Base-by-base conservation (phyloP, 768 basidiomycete species). In the Naganishia kalamii region DNA sequence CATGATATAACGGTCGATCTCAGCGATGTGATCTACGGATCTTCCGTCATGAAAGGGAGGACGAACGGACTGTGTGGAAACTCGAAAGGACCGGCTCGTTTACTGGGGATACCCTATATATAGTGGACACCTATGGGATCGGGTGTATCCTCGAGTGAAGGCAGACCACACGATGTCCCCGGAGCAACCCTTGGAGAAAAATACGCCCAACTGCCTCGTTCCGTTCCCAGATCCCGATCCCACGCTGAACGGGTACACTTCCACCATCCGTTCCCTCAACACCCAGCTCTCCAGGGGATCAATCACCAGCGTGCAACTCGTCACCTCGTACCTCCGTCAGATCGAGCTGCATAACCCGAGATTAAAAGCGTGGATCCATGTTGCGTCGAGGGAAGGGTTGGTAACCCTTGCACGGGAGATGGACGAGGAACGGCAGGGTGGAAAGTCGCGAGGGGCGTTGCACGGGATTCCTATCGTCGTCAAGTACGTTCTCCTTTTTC, bases 311-410 rank as follows among this genome's bases (percentile, higher is more conserved):
- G 3, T 17, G 29, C 29, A 30, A 11, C 60, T 63, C 13, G 48
- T 67, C 43, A 30, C 59, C 48, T 52, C 57, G 33, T 69, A 69
- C 29, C 52, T 67, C 0, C 2, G 27, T n/a, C 62, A 64, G 60
- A 69, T 69, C 51, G 48, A 60, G 13, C 12, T 21, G 12, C 51
- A 50, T 37, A 69, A 69, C 49, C 54, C 40, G 5, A 60, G 33
- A 15, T 46, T 67, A 6, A 37, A 51, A 5, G 69, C 69, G 5
- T 54, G 67, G 49, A 62, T 51, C 10, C 63, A 63, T 44, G 63
- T 69, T 3, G 65, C 65, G 44, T 40, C 60, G 40, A 69, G 69
- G 60, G 50, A 67, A 48, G 29, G 37, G 37, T 0, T 69, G 21
- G n/a, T 67, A 48, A 33, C 23, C 2, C 46, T 64, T 50, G 69